Evolutionary conservation across 2,329 filamentous ascomycete species (phyloP), one percentile per base, ranked within the genome.

Genomic region (Fusarium sp.): DNA sequence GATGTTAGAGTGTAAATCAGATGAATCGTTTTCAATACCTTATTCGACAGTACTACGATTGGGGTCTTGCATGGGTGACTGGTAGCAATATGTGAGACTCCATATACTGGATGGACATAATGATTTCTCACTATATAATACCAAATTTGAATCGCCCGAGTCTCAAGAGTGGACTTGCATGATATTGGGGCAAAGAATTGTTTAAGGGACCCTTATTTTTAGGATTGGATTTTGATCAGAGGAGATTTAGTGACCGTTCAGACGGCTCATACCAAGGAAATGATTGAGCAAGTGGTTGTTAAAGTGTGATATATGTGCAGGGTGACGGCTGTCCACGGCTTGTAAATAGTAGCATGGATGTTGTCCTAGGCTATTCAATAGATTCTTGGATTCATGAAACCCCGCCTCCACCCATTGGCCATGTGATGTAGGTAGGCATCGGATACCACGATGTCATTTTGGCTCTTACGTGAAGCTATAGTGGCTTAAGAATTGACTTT

Each of bases 1-100:
- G 74, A 76, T 72, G 76, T 78, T 82, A 82, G 82, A 84, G 82
- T 84, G 82, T 84, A 84, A 84, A 84, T 84, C 82, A 84, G 80
- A 82, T 80, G 79, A 82, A 78, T 75, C 74, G 77, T 82, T 82
- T 80, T 69, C 78, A 81, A 82, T 75, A 75, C 73, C 74, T 75
- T 75, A 62, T 74, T 75, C 66, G 60, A 75, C 58, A 71, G 59
- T 66, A 66, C 53, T 50, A 58, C 53, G 46, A 45, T 49, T 66
- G 48, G 42, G 55, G 45, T 37, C 43, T 34, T 61, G 51, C 45
- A 53, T 25, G 37, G 46, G 46, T 51, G 51, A 40, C 43, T 41
- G 41, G 41, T 40, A 40, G 34, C 45, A 32, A 54, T 30, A 55
- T 63, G 48, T 69, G 47, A 60, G 25, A 41, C n/a, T 57, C 37